phyloP scores from a whole-genome alignment of 495 filamentous ascomycete species.

The Chaetomium cochliodes region DNA sequence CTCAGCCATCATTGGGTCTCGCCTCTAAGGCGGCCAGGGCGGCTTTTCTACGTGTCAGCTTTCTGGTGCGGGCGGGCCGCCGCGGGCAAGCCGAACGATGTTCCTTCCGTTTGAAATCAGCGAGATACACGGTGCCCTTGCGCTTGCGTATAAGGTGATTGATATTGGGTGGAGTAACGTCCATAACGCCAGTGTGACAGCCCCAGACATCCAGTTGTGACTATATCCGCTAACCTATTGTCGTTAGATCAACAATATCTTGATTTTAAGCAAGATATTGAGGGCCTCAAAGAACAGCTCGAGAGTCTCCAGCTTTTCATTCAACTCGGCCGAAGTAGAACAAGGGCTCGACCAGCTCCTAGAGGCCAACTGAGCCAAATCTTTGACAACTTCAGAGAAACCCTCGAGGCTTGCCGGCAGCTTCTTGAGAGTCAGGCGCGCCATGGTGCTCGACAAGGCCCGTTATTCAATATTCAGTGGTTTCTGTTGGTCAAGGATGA shows the following conservation, averaged over 20 bases:
- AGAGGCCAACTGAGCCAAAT: not conserved
- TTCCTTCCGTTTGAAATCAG: constrained; percentile 19
- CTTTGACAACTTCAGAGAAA: constrained; percentile 14
- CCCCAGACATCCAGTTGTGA: no score
- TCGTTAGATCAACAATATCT: constrained; percentile 7
- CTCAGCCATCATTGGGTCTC: not conserved
- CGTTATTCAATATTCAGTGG: constrained; percentile 21
- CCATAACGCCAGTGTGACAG: constrained; percentile 1
- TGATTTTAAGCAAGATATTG: constrained; percentile 18
- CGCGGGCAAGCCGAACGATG: not conserved
- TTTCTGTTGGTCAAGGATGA: constrained; percentile 25
- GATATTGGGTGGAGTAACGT: constrained; percentile 12
- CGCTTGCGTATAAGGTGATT: constrained; percentile 15
- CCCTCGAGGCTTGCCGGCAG: constrained; percentile 17
- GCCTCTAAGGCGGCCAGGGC: no score
- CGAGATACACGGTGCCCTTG: constrained; percentile 12
- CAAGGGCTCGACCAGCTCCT: not conserved
- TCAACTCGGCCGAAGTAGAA: not conserved
- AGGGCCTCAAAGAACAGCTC: constrained; percentile 1
- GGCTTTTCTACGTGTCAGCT: no score
- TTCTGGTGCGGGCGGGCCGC: not conserved
- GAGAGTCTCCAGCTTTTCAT: not conserved
- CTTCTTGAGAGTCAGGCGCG: constrained; percentile 9
- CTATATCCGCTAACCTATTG: no score
- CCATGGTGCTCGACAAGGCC: constrained; percentile 7